Percentiles rank a stretch among this genome's conserved stretches.
These are phyloP conservation scores for Penicillium sp. DNA, from an alignment of 2,329 filamentous ascomycete species.

Conservation along the genomic window DNA sequence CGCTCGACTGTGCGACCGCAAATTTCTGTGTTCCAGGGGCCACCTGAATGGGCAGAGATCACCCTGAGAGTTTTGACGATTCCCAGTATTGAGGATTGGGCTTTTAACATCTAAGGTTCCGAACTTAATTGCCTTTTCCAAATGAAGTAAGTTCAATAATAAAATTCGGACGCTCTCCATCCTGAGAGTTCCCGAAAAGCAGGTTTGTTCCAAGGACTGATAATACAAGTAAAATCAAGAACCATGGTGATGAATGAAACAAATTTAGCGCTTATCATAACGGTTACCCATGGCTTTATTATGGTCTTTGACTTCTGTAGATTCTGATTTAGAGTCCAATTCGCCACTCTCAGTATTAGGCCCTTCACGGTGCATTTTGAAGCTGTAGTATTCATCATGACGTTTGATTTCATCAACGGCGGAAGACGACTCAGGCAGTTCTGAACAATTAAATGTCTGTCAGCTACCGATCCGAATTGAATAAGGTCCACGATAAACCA, in stretches of 20 bases:
- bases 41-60: no score
- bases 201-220: no score
- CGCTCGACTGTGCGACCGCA: no score
- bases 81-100: no score
- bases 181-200: no score
- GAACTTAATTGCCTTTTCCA: no score
- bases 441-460: neutral
- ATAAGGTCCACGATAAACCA: no score
- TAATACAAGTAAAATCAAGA: neutral
- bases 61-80: no score
- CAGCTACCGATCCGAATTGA: neutral
- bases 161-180: no score
- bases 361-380: conserved; percentile 6
- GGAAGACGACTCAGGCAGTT: neutral
- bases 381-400: neutral
- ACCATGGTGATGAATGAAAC: neutral
- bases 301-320: conserved; percentile 2
- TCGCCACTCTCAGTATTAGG: conserved; percentile 6
- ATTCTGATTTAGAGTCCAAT: conserved; percentile 5
- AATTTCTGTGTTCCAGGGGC: no score
- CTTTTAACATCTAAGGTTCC: no score
- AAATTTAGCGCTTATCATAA: neutral
- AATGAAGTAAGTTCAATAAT: no score
- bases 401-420: neutral
- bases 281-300: neutral